phyloP scores from a whole-genome alignment of 352 stramenopile species.

The Phytophthora pisi region DNA sequence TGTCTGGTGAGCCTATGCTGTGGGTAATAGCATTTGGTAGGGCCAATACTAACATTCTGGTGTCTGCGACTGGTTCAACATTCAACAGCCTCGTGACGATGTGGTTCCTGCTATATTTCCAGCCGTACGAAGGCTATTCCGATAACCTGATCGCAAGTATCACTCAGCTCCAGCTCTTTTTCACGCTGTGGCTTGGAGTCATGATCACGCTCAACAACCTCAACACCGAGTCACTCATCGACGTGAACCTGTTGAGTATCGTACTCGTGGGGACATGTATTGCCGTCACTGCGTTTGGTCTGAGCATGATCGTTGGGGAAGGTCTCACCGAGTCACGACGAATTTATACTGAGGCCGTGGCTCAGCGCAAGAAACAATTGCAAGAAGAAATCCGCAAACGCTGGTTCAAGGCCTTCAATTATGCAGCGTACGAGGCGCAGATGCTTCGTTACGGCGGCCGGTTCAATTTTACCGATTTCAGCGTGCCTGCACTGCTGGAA shows the following conservation, averaged over 20 bases:
- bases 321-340: constrained; percentile 52
- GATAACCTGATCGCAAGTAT: constrained; percentile 79
- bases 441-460: constrained; percentile 37
- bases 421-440: constrained; percentile 58
- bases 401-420: constrained; percentile 66
- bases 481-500: constrained; percentile 57
- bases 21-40: background rate
- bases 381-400: constrained; percentile 39
- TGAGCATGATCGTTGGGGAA: constrained; percentile 68
- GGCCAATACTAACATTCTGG: background rate
- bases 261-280: constrained; percentile 70
- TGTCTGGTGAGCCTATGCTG: constrained; percentile 51
- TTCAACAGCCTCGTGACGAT: constrained; percentile 60
- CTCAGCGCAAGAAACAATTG: constrained; percentile 48
- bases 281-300: constrained; percentile 62
- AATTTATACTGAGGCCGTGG: constrained; percentile 45
- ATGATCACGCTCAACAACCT: constrained; percentile 76
- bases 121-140: constrained; percentile 72
- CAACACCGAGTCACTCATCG: constrained; percentile 68
- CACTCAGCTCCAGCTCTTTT: constrained; percentile 78
- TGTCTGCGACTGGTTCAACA: constrained; percentile 3
- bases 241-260: constrained; percentile 63
- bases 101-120: constrained; percentile 82
- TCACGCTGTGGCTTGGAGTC: constrained; percentile 82
- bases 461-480: constrained; percentile 55